A percentile compares a stretch with the other conserved stretches of the same genome.
phyloP scores from a whole-genome alignment of 208 protist species.

The Angomonas deanei region DNA sequence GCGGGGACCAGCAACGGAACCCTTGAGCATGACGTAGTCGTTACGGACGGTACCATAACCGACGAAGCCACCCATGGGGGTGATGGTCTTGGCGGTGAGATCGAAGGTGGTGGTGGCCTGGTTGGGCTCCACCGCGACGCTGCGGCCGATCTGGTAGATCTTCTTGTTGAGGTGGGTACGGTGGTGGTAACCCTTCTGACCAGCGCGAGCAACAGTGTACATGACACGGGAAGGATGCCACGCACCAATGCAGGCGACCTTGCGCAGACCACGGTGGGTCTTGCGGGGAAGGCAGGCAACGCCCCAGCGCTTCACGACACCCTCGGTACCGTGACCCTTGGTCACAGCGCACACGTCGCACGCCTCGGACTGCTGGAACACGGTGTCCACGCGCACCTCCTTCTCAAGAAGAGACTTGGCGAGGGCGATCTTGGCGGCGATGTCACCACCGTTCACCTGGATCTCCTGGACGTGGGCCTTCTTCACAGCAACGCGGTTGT shows the following conservation, averaged over 20 bases:
- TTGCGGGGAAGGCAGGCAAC: constrained; percentile 97
- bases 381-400: constrained; percentile 89
- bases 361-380: constrained; percentile 96
- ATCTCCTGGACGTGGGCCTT: constrained; percentile 99
- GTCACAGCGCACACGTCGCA: constrained; percentile 97
- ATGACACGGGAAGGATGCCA: constrained; percentile 98
- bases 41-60: constrained; percentile 97
- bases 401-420: constrained; percentile 95
- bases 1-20: constrained; percentile 90
- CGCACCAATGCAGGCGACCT: constrained; percentile 99
- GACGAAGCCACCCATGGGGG: constrained; percentile 99
- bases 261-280: constrained; percentile 98
- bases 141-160: constrained; percentile 97
- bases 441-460: constrained; percentile 98
- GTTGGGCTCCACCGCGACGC: constrained; percentile 57
- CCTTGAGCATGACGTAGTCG: constrained; percentile 99
- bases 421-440: constrained; percentile 96
- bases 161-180: constrained; percentile 99
- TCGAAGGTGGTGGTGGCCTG: constrained; percentile 96
- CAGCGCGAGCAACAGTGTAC: constrained; percentile 97
- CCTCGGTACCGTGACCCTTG: constrained; percentile 98
- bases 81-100: constrained; percentile 98
- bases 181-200: constrained; percentile 99
- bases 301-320: constrained; percentile 98
- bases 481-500: constrained; percentile 98